Base-by-base conservation (phyloP, 768 basidiomycete species). In the Naganishia onofrii region DNA sequence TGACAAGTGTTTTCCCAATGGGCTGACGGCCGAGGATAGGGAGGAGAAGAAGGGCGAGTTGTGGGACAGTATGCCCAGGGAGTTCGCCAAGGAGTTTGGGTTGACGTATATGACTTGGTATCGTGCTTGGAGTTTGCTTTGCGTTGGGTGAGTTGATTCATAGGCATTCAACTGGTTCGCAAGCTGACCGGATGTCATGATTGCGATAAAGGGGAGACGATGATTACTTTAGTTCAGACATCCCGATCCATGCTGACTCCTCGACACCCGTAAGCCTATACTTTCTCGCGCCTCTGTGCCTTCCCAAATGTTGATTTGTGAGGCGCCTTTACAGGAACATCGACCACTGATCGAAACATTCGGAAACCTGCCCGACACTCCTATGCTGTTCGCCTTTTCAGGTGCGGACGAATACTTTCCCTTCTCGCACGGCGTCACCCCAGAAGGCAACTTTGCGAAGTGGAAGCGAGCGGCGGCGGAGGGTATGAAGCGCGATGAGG, bases 171-270 rank as follows among this genome's bases (percentile, higher is more conserved):
- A 9, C 31, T 3, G 19, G 4, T 29, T 12, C 29, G 15, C n/a
- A n/a, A 28, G 3, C 19, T 31, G 3, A 17, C 29, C 28, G 4
- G 54, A 15, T 55, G 9, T 34, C 12, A 7, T 3, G 3, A 38
- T 58, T n/a, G 17, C 26, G 46, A 7, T 51, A 0, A 38, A 80
- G 80, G 12, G 80, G 80, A 21, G 76, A 79, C 54, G 80, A 81
- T 68, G 80, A 81, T 60, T 79, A 76, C 67, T 81, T 81, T 72
- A 78, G 77, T n/a, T 60, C 71, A 10, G 78, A 79, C 63, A 58
- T 81, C 26, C 72, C 72, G 6, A 38, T 48, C 9, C 34, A 60
- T 26, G 21, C 54, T 5, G 68, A 67, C 44, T 3, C 48, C 13
- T 31, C n/a, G 19, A 3, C 60, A 1, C 38, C 60, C 15, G 60